Base-by-base conservation (phyloP, 768 basidiomycete genomes). In the Lactarius sanguifluus region DNA sequence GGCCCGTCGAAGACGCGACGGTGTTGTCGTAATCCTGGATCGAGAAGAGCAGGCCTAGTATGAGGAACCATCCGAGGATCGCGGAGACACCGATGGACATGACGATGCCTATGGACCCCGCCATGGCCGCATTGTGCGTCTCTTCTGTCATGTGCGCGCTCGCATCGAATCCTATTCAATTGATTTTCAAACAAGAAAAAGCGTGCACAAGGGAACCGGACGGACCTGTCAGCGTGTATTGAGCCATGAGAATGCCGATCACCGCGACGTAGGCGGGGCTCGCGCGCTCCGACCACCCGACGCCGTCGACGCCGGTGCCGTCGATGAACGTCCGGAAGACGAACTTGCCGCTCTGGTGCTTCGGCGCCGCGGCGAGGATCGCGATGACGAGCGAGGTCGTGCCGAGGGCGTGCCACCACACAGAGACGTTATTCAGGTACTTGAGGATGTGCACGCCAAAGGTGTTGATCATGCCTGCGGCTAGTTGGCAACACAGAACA, bases 91-190 rank as follows among this genome's bases (percentile, higher is more conserved):
- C 86, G 62, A 91, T 89, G 30, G 88, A 82, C 81, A 85, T 88
- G 54, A 90, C 73, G 64, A 90, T 89, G 1, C 88, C 88, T 32
- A 87, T 82, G 34, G 83, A 81, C 1, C 87, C 89, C 50, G 88
- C 83, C 82, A 83, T 86, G 28, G 77, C 77, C 25, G 77, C 77
- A 71, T 83, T 89, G 57, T 77, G 84, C 0, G 91, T 93, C 76
- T 93, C 90, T 76, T 92, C 90, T 0, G 87, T 88, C 88, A 90
- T 88, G 86, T 88, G 65, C 60, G 89, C 83, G 73, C 88, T 84
- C 18, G 89, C 90, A 71, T 91, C 89, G 73, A 89, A 91, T 2
- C 88, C 88, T 87, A 40, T 40, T 16, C 15, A 58, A 5, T 50
- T n/a, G n/a, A 40, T 13, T 4, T 34, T 34, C 34, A 40, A 2